Conservation (phyloP, 345 rosid genomes). For the Sonneratia alba region DNA sequence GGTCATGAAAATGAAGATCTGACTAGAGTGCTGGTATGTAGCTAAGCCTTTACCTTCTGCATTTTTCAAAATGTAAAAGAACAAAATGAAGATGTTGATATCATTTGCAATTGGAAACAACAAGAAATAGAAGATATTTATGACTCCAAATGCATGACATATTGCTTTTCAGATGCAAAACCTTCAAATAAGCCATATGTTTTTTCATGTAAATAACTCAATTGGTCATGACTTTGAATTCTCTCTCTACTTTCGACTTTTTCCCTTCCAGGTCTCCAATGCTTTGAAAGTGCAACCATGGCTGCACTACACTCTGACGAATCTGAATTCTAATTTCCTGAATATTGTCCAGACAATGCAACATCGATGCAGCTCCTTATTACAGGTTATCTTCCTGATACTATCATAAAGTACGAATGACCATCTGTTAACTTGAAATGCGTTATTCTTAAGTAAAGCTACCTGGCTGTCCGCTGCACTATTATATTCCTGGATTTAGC, state of each 20-base stretch:
- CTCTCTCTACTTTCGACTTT: neutral
- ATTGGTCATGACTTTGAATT: neutral
- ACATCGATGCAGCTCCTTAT: conserved; percentile 61
- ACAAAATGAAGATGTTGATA: neutral
- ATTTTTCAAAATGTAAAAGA: conserved; percentile 7
- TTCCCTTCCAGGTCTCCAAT: conserved; percentile 54
- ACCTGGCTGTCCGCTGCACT: too few species aligned
- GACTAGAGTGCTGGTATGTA: conserved; percentile 61
- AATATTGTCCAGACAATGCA: conserved; percentile 76
- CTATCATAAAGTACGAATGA: too few species aligned
- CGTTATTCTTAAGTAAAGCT: too few species aligned
- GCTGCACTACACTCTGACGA: conserved; percentile 42
- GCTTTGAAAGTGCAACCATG: conserved; percentile 62
- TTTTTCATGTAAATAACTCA: conserved; percentile 17
- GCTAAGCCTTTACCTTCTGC: neutral
- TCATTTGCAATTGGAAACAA: neutral
- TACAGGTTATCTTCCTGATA: conserved; percentile 48
- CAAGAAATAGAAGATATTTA: conserved; percentile 15
- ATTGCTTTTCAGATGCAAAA: conserved; percentile 6
- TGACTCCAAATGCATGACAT: neutral
- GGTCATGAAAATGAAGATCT: conserved; percentile 89
- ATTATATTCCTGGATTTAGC: too few species aligned
- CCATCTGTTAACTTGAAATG: too few species aligned
- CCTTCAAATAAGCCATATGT: conserved; percentile 4
- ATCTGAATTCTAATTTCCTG: conserved; percentile 58